Evolutionary conservation across 1,284 basidiomycete genomes (phyloP), one percentile per base, ranked within the genome.

Genomic region (Taiwanofungus camphoratus): DNA sequence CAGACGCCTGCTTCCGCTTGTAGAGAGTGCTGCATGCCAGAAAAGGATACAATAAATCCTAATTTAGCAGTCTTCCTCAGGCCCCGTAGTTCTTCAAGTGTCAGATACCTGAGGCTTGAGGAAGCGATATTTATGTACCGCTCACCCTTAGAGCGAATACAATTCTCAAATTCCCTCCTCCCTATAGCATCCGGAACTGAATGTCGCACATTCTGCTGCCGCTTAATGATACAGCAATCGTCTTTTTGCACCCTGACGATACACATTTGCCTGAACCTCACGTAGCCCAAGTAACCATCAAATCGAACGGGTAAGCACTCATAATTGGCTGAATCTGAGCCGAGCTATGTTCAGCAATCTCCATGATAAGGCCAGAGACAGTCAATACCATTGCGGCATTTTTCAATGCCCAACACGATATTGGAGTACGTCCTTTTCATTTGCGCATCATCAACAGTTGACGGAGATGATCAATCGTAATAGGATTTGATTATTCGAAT

Each of bases 261-360:
- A 35, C 36, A 3, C 27, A 39, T 3, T 12, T 34, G 4, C 13
- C 31, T 11, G 16, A 11, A 4, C 46, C 50, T 1, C 44, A 32
- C 6, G 52, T 50, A 3, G 49, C 48, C 1, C 57, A 59, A 37
- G 45, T 59, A 3, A 51, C 55, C 2, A 37, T 57, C 20, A 57
- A 56, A 22, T 33, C 52, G 1, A 42, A 48, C 13, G 30, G 36
- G 55, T 56, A 22, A 43, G 47, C 12, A 33, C 11, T 32, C n/a
- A 1, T n/a, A 24, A 6, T 30, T 11, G 22, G 2, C 19, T 12
- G 5, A 5, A 26, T 30, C n/a, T 18, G 21, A 8, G 31, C 2
- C 16, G n/a, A n/a, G n/a, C n/a, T n/a, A n/a, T n/a, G n/a, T n/a
- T n/a, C n/a, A n/a, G n/a, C n/a, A n/a, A 4, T 12, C 22, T 33